Percentiles rank a stretch among this genome's conserved stretches.
phyloP scores from a whole-genome alignment of 257 asterid species.

The Fraxinus anomala region DNA sequence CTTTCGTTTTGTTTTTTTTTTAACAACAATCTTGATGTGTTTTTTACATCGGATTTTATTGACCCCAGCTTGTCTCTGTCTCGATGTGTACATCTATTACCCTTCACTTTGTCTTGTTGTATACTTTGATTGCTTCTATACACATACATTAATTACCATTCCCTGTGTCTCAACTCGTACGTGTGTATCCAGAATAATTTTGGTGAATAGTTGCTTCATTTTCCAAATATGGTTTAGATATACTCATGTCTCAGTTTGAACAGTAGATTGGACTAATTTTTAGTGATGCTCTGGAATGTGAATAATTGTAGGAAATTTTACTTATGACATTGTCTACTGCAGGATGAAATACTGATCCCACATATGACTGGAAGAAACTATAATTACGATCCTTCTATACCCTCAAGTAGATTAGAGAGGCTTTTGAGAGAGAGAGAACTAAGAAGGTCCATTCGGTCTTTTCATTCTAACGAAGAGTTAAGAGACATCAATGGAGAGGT shows the following conservation, averaged over 20 bases:
- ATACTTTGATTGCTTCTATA: neutral
- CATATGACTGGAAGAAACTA: slow-evolving; percentile 42
- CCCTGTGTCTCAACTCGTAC: too few species aligned
- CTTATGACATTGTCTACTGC: slow-evolving; percentile 28
- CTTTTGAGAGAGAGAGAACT: slow-evolving; percentile 74
- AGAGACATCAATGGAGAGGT: slow-evolving; percentile 46
- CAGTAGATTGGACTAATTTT: neutral
- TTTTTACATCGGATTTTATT: neutral
- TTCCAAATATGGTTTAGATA: slow-evolving; percentile 10
- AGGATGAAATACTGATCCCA: slow-evolving; percentile 45
- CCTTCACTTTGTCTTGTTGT: neutral
- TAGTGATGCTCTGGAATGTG: neutral
- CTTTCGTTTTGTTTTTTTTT: neutral
- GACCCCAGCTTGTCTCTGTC: neutral
- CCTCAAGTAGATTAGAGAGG: slow-evolving; percentile 65
- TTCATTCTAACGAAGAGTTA: slow-evolving; percentile 44
- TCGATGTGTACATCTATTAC: neutral
- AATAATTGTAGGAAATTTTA: slow-evolving; percentile 13
- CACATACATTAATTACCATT: neutral
- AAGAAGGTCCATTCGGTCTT: slow-evolving; percentile 56
- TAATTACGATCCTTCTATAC: slow-evolving; percentile 39
- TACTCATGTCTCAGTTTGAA: slow-evolving; percentile 11
- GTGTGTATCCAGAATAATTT: neutral
- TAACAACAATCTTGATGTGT: neutral
- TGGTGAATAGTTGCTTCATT: neutral